Base-by-base conservation (phyloP, 352 stramenopile species). In the Phytophthora rubi region DNA sequence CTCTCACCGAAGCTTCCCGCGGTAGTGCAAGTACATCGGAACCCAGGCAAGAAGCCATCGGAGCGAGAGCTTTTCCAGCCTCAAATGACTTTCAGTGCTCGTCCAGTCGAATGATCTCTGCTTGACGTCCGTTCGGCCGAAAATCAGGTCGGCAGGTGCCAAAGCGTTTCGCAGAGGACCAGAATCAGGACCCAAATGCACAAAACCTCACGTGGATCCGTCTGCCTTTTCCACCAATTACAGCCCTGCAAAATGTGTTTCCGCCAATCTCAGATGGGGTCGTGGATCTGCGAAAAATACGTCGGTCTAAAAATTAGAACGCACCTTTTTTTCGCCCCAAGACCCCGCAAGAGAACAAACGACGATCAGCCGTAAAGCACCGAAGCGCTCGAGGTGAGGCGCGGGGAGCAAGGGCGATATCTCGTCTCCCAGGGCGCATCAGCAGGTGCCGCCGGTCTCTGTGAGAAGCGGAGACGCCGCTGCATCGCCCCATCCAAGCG, bases 311-410 rank as follows among this genome's bases (percentile, higher is more conserved):
- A 47, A 47, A 47, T 16, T 8, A 49, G n/a, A 59, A 53, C 35
- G 56, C 30, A 32, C 39, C 33, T 70, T 69, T 68, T 66, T 71
- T 47, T 47, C 39, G 15, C 48, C 58, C 52, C 47, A 23, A 53
- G 39, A 26, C 53, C 18, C 18, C n/a, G 13, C 47, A 59, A 48
- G 58, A 79, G 72, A 79, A 79, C 72, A 79, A 76, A 76, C 62
- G 68, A 79, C 72, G 68, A 79, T 74, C 58, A 65, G 68, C 59
- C 58, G 33, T 44, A 61, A 49, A 68, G 52, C 33, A 8, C 53
- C 13, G 3, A 13, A 45, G 37, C 9, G 5, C 15, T 12, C 13
- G 33, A 39, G 33, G 33, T 39, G 33, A 15, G 33, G 33, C 33
- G 33, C 33, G 33, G 9, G 33, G 32, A 35, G 32, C 32, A 35